These are phyloP conservation scores for Saccharomyces pastorianus DNA, from an alignment of 1,139 yeast genomes.

Conservation along the genomic window DNA sequence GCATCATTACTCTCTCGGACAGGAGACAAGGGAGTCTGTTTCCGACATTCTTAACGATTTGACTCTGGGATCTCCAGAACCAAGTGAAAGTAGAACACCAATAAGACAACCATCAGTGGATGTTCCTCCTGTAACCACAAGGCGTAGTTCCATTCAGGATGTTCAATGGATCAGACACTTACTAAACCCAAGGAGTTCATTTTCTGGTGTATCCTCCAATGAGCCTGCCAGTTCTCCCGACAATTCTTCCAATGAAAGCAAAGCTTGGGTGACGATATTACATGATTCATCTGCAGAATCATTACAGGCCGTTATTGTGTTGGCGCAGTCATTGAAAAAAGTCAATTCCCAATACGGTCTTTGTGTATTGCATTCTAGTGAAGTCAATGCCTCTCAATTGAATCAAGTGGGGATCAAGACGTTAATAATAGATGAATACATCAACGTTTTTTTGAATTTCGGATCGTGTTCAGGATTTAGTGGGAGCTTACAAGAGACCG, in stretches of 20 bases:
- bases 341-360: constrained; percentile 22
- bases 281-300: constrained; percentile 16
- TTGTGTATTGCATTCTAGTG: constrained; percentile 18
- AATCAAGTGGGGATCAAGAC: constrained; percentile 11
- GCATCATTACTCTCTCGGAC: constrained; percentile 23
- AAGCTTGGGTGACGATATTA: constrained; percentile 28
- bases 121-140: constrained; percentile 1
- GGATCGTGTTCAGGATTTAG: not conserved
- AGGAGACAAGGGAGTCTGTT: constrained; percentile 17
- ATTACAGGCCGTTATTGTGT: constrained; percentile 20
- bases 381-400: constrained; percentile 10
- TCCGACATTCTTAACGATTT: constrained; percentile 19
- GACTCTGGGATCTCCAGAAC: constrained; percentile 10
- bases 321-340: constrained; percentile 20
- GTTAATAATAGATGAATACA: constrained; percentile 9
- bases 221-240: constrained; percentile 12
- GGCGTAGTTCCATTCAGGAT: constrained; percentile 29
- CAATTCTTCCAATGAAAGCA: not conserved
- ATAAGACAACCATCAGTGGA: not conserved
- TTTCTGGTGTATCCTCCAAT: constrained; percentile 25
- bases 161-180: constrained; percentile 28
- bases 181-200: constrained; percentile 31
- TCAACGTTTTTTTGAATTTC: not conserved
- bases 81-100: constrained; percentile 1
- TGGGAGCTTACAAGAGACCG: not conserved